Evolutionary conservation across 805 yeast species (phyloP), one percentile per base, ranked within the genome.

Genomic region (Spathaspora boniae): DNA sequence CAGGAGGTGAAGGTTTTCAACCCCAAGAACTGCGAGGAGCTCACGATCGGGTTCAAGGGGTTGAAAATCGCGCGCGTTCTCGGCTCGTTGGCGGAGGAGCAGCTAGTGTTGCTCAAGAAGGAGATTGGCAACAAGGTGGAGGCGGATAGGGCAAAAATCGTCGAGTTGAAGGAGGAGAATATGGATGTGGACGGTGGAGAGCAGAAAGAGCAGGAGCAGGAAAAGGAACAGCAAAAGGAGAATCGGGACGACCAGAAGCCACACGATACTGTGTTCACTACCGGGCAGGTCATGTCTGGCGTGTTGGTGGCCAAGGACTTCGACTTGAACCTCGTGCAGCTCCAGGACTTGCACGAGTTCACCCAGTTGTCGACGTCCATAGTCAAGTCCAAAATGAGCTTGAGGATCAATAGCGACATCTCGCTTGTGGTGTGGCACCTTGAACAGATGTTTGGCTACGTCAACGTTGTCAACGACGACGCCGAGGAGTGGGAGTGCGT

Each of bases 371-470:
- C 94, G 0, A 84, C 97, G 0, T 85, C 96, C 0, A 72, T 84
- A 9, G 79, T 93, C 21, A 80, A 80, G 51, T 95, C 94, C 45
- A 74, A 84, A 45, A 96, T 91, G 55, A 72, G 79, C 6, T 64
- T 93, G 15, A 74, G 76, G 36, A 84, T 93, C 31, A 80, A 81
- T 53, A 94, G 96, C 4, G 85, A 84, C 29, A 75, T 85, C 22
- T 83, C 85, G 30, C 68, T 93, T 38, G 77, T 93, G 41, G 73
- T 76, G 41, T 93, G 94, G 88, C 98, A 93, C 54, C 72, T 93
- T 38, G 77, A 82, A 40, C 98, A 89, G 54, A 93, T 93, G 98
- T 93, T 91, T 70, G 98, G 97, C 2, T 76, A 71, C 50, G 74
- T 88, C 4, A 79, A 81, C 29, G 74, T 86, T 2, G 37, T 78